A percentile compares a stretch with the other conserved stretches of the same genome.
Conservation (phyloP, 352 stramenopile genomes). For the Poterioochromonas sp. region DNA sequence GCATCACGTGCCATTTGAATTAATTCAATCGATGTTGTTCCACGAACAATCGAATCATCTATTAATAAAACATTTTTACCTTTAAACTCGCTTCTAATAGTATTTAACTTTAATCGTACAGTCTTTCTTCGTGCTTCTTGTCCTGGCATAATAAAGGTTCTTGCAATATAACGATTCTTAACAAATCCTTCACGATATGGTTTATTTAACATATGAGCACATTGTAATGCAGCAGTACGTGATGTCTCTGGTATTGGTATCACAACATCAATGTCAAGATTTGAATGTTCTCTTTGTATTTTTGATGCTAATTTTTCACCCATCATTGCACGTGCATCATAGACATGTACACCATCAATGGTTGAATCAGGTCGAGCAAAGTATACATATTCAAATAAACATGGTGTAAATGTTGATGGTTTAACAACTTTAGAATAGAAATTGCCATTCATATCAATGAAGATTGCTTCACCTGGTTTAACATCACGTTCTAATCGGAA, state of each 20-base stretch:
- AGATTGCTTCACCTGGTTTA: slow-evolving; percentile 86
- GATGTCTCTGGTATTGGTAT: slow-evolving; percentile 97
- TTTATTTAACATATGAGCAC: slow-evolving; percentile 63
- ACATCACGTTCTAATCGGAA: slow-evolving; percentile 62
- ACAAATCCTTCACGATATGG: slow-evolving; percentile 64
- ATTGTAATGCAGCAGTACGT: slow-evolving; percentile 85
- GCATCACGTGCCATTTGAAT: slow-evolving; percentile 96
- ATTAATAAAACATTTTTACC: slow-evolving; percentile 94
- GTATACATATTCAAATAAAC: slow-evolving; percentile 99
- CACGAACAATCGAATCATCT: slow-evolving; percentile 95
- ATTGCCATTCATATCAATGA: slow-evolving; percentile 79
- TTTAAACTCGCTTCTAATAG: slow-evolving; percentile 74
- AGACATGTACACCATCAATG: slow-evolving; percentile 94
- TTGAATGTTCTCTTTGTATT: too few relatives aligned
- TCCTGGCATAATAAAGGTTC: slow-evolving; percentile 99
- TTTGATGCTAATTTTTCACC: slow-evolving; percentile 93
- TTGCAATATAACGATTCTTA: slow-evolving; percentile 32
- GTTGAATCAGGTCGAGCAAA: slow-evolving; percentile 94
- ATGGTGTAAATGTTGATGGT: slow-evolving; percentile 67
- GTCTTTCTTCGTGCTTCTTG: slow-evolving; percentile 83
- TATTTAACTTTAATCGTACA: slow-evolving; percentile 96
- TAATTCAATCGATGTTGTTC: slow-evolving; percentile 94
- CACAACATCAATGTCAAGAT: slow-evolving; percentile 93
- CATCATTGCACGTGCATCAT: slow-evolving; percentile 95
- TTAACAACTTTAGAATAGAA: slow-evolving; percentile 67